Base-by-base conservation (phyloP, 1,284 basidiomycete genomes). In the Irpex lacteus region DNA sequence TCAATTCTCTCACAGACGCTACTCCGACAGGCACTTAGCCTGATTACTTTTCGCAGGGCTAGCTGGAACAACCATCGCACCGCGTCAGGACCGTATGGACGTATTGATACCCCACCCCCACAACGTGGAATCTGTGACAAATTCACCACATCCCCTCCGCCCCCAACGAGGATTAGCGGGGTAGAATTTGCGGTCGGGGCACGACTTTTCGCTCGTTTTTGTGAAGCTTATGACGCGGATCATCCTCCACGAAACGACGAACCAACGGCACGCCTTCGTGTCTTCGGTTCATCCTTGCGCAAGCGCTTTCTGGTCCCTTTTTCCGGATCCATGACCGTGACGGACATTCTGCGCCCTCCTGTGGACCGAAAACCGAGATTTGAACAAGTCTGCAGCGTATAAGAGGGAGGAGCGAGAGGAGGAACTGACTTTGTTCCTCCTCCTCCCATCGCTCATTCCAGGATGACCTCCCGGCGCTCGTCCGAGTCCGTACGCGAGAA, bases 21-120 rank as follows among this genome's bases (percentile, higher is more conserved):
- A 26, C 26, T 26, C 26, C 26, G 26, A 26, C 4, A 26, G 26
- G 26, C 26, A 26, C 26, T 26, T 26, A 26, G 26, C 26, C 26
- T 26, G 26, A 26, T 26, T 26, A 26, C 26, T 26, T 26, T 26
- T 26, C 26, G 15, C 40, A 44, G 15, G 8, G 15, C 40, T 44
- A 11, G 40, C 40, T 44, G 40, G 40, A 5, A 44, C 40, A 44
- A 11, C 40, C 9, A 26, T 8, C 18, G 32, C 60, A 26, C 38
- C 60, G 60, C 37, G 50, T 19, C n/a, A 36, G 50, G 60, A 36
- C 50, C 60, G 60, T 52, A 32, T 56, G 60, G 36, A 55, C 18
- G 26, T 11, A 11, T 21, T 19, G 37, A 55, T 61, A 61, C 60
- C 60, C 60, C 60, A 44, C 52, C 60, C 60, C 53, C 60, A 61